phyloP scores from a whole-genome alignment of 2,329 filamentous ascomycete genomes.

The Aspergillus chevalieri region DNA sequence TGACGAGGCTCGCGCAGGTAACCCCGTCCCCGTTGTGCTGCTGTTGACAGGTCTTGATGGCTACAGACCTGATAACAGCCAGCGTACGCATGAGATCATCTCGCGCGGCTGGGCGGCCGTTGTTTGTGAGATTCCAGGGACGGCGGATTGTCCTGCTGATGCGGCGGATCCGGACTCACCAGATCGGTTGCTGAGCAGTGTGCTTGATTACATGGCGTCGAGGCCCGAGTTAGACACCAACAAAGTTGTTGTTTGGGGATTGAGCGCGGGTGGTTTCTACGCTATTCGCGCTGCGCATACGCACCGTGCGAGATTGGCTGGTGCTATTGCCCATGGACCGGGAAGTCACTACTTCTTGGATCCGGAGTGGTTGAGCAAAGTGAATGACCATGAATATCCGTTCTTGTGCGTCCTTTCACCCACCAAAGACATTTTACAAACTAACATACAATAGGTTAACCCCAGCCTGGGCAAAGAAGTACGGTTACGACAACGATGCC shows the following conservation, averaged over 20 bases:
- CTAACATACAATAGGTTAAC: constrained; percentile 36
- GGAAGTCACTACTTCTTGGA: constrained; percentile 59
- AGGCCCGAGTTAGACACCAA: constrained; percentile 51
- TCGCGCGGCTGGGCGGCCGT: constrained; percentile 58
- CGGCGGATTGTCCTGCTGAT: constrained; percentile 62
- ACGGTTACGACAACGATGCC: constrained; percentile 54
- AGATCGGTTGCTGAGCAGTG: constrained; percentile 57
- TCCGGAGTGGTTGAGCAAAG: constrained; percentile 54
- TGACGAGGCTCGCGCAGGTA: constrained; percentile 32
- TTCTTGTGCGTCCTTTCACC: constrained; percentile 30
- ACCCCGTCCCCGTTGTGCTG: constrained; percentile 47
- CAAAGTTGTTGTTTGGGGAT: constrained; percentile 57
- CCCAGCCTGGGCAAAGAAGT: constrained; percentile 55
- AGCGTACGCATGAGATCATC: constrained; percentile 56
- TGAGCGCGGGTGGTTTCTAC: constrained; percentile 63
- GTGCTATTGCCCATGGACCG: constrained; percentile 57
- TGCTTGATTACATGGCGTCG: constrained; percentile 55
- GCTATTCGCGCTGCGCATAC: constrained; percentile 63
- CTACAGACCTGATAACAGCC: constrained; percentile 49
- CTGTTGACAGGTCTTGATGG: constrained; percentile 56
- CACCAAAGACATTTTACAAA: background rate
- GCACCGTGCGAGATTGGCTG: constrained; percentile 50
- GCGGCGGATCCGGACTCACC: constrained; percentile 53
- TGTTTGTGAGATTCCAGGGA: constrained; percentile 60
- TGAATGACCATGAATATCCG: constrained; percentile 62